A percentile compares a stretch with the other conserved stretches of the same genome.
These are phyloP conservation scores for Rhytidhysteron rufulum DNA, from an alignment of 2,329 filamentous ascomycete species.

Conservation along the genomic window DNA sequence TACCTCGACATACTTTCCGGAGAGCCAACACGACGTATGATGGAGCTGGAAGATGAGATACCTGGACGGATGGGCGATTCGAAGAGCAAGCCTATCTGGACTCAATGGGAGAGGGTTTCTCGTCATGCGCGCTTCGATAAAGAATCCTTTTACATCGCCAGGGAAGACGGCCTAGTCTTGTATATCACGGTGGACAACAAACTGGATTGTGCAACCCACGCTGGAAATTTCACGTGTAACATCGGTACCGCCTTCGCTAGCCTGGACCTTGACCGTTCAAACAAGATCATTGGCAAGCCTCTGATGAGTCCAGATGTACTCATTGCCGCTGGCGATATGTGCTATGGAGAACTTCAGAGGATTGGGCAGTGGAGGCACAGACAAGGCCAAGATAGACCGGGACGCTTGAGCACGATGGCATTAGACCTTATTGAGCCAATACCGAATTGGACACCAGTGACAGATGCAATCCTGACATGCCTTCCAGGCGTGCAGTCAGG, in stretches of 20 bases:
- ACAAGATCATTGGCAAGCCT: slow-evolving; percentile 32
- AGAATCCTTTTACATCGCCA: slow-evolving; percentile 80
- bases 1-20: slow-evolving; percentile 42
- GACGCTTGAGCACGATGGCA: slow-evolving; percentile 42
- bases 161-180: slow-evolving; percentile 80
- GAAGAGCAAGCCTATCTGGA: slow-evolving; percentile 61
- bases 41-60: slow-evolving; percentile 31
- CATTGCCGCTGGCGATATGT: slow-evolving; percentile 72
- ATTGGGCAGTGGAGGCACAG: slow-evolving; percentile 46
- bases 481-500: slow-evolving; percentile 16
- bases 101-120: slow-evolving; percentile 76
- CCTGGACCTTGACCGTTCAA: slow-evolving; percentile 43
- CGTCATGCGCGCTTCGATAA: slow-evolving; percentile 56
- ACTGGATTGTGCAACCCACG: slow-evolving; percentile 38
- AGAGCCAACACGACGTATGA: slow-evolving; percentile 17
- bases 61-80: slow-evolving; percentile 41
- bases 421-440: slow-evolving; percentile 56
- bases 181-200: slow-evolving; percentile 58
- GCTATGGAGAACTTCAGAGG: slow-evolving; percentile 72
- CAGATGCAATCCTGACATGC: slow-evolving; percentile 42
- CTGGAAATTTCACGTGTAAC: slow-evolving; percentile 62
- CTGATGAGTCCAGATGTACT: slow-evolving; percentile 70
- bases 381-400: slow-evolving; percentile 49
- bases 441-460: slow-evolving; percentile 56
- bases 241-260: slow-evolving; percentile 80